These are phyloP conservation scores for Candida fluviatilis DNA, from an alignment of 805 yeast species.

Conservation along the genomic window DNA sequence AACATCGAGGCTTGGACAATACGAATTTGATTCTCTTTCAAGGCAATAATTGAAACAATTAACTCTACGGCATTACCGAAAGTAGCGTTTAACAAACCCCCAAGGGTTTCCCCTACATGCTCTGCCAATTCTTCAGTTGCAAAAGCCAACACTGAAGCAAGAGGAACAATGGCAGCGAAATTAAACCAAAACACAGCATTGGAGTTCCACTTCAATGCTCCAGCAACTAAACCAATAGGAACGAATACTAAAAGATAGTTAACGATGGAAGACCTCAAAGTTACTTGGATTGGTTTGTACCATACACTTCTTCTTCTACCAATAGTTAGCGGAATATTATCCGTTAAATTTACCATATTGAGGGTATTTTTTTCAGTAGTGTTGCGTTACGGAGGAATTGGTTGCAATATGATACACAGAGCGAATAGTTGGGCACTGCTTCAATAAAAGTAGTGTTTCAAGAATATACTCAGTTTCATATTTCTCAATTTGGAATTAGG, in stretches of 20 bases:
- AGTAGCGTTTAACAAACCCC: constrained; percentile 93
- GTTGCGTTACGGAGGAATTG: no score
- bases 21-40: constrained; percentile 78
- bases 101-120: constrained; percentile 85
- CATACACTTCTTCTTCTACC: neutral
- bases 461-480: no score
- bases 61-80: constrained; percentile 98
- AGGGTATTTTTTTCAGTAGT: no score
- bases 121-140: constrained; percentile 92
- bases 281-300: constrained; percentile 15
- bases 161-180: constrained; percentile 86
- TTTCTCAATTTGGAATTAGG: no score
- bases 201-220: constrained; percentile 52
- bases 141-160: constrained; percentile 84
- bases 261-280: constrained; percentile 59
- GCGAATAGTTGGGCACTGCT: no score
- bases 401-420: no score
- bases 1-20: constrained; percentile 97
- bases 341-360: neutral
- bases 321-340: no score
- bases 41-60: constrained; percentile 89
- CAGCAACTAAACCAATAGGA: constrained; percentile 85
- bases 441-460: no score
- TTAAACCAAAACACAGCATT: constrained; percentile 62
- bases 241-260: constrained; percentile 77